Base-by-base conservation (phyloP, 2,329 filamentous ascomycete species). In the Parafenestella ontariensis region DNA sequence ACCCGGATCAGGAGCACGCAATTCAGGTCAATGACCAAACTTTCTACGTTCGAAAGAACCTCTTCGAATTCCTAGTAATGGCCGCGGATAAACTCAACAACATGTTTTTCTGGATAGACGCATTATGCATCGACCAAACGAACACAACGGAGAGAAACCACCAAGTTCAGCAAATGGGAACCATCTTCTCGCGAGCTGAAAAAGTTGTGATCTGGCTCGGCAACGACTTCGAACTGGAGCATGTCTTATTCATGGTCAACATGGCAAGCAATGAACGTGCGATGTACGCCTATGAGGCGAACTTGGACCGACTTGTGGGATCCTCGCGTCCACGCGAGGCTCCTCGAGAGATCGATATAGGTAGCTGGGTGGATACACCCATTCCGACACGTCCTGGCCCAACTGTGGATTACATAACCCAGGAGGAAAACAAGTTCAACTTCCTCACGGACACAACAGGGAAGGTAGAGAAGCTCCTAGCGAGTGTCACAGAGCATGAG, bases 101-200 rank as follows among this genome's bases (percentile, higher is more conserved):
- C 18, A 46, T 23, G 6, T 26, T 23, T n/a, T 31, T 69, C 6
- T 69, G 68, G 68, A 59, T 68, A 31, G 68, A 70, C 54, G 61
- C 63, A 5, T 56, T 69, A 13, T 70, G 62, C 15, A 65, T 71
- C 21, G 54, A 69, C 28, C 68, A 71, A 52, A 37, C 26, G 3
- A 56, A 64, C 40, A 43, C 52, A 5, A 20, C 43, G 18, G 65
- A 69, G 46, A 57, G 58, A 34, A 62, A 59, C 26, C 57, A 64
- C 15, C 65, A 68, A 43, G 65, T 69, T 9, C 47, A 58, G 21
- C 61, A 67, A 18, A 69, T 69, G 59, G 57, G 58, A 17, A 37
- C 28, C 29, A 65, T 69, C 15, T 69, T 62, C 39, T 40, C 23
- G 17, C 46, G 10, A 45, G 33, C 33, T 7, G 21, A 31, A 6